phyloP scores from a whole-genome alignment of 1,284 basidiomycete genomes.

The Ganoderma lingzhi region DNA sequence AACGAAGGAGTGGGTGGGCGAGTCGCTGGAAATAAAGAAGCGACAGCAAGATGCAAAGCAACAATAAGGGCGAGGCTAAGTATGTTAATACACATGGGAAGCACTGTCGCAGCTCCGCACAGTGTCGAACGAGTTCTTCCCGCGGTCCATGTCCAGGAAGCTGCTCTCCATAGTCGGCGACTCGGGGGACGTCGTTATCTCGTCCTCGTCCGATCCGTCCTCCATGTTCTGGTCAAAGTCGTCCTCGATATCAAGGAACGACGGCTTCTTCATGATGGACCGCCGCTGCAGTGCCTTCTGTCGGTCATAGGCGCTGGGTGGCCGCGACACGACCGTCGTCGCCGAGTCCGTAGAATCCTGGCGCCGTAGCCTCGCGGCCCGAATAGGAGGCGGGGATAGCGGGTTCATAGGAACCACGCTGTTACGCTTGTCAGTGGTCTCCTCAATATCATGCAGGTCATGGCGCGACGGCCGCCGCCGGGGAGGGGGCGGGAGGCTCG shows the following conservation, averaged over 20 bases:
- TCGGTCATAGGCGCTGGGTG: slow-evolving; percentile 41
- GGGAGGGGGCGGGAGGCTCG: slow-evolving; percentile 48
- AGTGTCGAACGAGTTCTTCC: slow-evolving; percentile 70
- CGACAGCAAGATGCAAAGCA: slow-evolving; percentile 14
- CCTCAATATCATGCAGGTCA: slow-evolving; percentile 29
- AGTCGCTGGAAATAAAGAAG: slow-evolving; percentile 6
- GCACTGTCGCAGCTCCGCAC: slow-evolving; percentile 50
- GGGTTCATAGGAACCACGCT: slow-evolving; percentile 45
- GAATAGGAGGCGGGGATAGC: slow-evolving; percentile 47
- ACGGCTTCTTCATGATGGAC: slow-evolving; percentile 67
- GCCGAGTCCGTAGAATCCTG: slow-evolving; percentile 24
- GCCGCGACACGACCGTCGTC: slow-evolving; percentile 28
- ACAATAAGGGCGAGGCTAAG: slow-evolving; percentile 23
- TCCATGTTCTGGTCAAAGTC: slow-evolving; percentile 50
- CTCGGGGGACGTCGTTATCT: slow-evolving; percentile 16
- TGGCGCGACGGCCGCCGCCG: slow-evolving; percentile 38
- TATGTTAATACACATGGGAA: slow-evolving; percentile 36
- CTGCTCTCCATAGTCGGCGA: slow-evolving; percentile 50
- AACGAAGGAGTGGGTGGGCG: slow-evolving; percentile 1
- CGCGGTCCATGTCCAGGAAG: slow-evolving; percentile 68
- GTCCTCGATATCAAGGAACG: slow-evolving; percentile 72
- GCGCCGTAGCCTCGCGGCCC: slow-evolving; percentile 27
- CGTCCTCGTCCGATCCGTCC: slow-evolving; percentile 30
- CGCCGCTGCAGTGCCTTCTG: slow-evolving; percentile 39
- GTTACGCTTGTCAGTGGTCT: slow-evolving; percentile 37